Conservation (phyloP, 2,329 filamentous ascomycete genomes). For the Aspergillus sp. region DNA sequence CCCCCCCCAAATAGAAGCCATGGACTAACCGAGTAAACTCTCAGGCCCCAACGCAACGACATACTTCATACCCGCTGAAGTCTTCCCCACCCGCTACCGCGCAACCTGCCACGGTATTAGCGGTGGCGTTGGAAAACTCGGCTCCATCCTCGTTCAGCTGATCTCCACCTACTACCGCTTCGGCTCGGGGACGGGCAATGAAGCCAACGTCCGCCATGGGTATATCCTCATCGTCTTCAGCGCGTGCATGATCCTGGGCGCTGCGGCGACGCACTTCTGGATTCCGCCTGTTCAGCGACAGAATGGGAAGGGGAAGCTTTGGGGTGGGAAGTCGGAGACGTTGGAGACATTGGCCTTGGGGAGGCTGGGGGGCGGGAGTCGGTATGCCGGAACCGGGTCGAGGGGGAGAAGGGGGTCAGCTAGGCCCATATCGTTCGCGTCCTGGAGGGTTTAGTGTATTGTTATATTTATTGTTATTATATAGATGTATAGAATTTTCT, state of each 20-base stretch:
- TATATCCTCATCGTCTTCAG: conserved; percentile 36
- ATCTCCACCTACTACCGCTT: conserved; percentile 35
- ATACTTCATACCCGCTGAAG: conserved; percentile 47
- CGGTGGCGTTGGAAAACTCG: conserved; percentile 47
- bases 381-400: background rate
- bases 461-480: no score
- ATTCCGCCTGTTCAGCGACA: conserved; percentile 31
- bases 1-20: background rate
- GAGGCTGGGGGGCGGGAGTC: conserved; percentile 28
- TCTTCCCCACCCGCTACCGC: conserved; percentile 49
- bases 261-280: conserved; percentile 33
- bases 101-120: conserved; percentile 47
- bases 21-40: conserved; percentile 1
- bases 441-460: background rate
- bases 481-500: no score
- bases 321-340: conserved; percentile 30
- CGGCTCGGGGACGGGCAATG: conserved; percentile 22
- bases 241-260: conserved; percentile 35
- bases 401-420: background rate
- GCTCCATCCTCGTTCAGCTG: conserved; percentile 39
- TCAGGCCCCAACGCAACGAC: conserved; percentile 34
- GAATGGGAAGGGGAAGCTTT: conserved; percentile 19
- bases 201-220: conserved; percentile 31
- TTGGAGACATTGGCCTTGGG: conserved; percentile 34
- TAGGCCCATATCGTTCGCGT: background rate